phyloP scores from a whole-genome alignment of 2,329 filamentous ascomycete species.

The Aspergillus sp. region DNA sequence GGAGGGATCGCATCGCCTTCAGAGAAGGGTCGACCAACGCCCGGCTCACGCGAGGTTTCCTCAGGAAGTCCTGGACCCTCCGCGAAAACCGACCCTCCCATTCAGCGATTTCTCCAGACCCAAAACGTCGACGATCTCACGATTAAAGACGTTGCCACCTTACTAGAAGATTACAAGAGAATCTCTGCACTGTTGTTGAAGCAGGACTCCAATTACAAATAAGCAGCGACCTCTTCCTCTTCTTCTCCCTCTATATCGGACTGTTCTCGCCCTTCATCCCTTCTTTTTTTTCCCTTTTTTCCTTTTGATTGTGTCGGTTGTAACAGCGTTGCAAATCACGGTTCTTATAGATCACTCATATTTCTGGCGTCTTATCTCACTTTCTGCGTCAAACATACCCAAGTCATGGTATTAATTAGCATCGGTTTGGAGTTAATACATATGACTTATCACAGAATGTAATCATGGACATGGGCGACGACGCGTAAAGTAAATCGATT shows the following conservation, averaged over 20 bases:
- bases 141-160: conserved; percentile 69
- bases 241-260: background rate
- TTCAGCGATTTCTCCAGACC: conserved; percentile 70
- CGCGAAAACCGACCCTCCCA: conserved; percentile 55
- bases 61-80: conserved; percentile 10
- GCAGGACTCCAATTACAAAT: conserved; percentile 17
- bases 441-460: background rate
- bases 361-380: conserved; percentile 17
- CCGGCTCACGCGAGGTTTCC: conserved; percentile 17
- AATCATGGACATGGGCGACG: background rate
- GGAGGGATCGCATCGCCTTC: conserved; percentile 41
- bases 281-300: too few species aligned
- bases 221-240: background rate
- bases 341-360: conserved; percentile 11
- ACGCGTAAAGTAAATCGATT: background rate
- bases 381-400: conserved; percentile 4
- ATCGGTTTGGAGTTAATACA: conserved; percentile 10
- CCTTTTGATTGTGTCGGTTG: too few species aligned
- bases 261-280: conserved; percentile 1
- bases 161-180: conserved; percentile 73
- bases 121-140: conserved; percentile 69
- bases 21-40: conserved; percentile 35
- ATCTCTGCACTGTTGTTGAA: conserved; percentile 65
- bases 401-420: conserved; percentile 3
- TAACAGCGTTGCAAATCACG: conserved; percentile 1